Percentiles rank a stretch among this genome's conserved stretches.
Conservation (phyloP, 1,284 basidiomycete genomes). For the Cryptococcus hybrid region DNA sequence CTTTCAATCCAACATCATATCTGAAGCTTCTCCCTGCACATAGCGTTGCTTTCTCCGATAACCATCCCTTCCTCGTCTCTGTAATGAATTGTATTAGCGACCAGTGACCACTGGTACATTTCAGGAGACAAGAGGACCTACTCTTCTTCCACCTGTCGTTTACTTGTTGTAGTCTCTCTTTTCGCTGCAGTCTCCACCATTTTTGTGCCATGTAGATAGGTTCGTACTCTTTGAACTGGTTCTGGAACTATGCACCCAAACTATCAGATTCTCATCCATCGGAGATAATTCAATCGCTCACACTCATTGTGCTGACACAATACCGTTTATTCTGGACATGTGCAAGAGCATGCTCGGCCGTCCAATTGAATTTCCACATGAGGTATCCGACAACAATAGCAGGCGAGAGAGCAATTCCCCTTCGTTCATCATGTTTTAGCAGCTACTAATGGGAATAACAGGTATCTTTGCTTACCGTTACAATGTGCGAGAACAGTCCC, state of each 20-base stretch:
- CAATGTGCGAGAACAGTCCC: slow-evolving; percentile 87
- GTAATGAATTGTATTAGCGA: not conserved
- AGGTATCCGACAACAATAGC: slow-evolving; percentile 89
- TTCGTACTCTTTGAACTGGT: slow-evolving; percentile 89
- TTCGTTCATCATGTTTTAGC: slow-evolving; percentile 33
- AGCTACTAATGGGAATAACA: not conserved
- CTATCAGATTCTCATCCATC: not conserved
- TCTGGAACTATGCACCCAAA: slow-evolving; percentile 61
- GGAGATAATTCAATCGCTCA: slow-evolving; percentile 22
- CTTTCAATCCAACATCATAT: no score
- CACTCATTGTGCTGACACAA: slow-evolving; percentile 81
- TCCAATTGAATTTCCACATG: slow-evolving; percentile 75
- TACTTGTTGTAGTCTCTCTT: slow-evolving; percentile 7
- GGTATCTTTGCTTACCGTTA: slow-evolving; percentile 61
- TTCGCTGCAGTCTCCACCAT: slow-evolving; percentile 15
- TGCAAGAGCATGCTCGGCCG: slow-evolving; percentile 74
- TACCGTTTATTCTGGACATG: slow-evolving; percentile 85
- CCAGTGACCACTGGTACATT: not conserved
- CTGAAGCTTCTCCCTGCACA: no score
- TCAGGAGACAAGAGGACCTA: slow-evolving; percentile 5
- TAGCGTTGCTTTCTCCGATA: not conserved
- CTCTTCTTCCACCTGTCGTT: slow-evolving; percentile 15
- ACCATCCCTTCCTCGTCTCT: slow-evolving; percentile 10
- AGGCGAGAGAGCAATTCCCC: slow-evolving; percentile 85
- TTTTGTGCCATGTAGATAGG: slow-evolving; percentile 61